phyloP scores from a whole-genome alignment of 495 filamentous ascomycete genomes.

The Cercophora sp. region DNA sequence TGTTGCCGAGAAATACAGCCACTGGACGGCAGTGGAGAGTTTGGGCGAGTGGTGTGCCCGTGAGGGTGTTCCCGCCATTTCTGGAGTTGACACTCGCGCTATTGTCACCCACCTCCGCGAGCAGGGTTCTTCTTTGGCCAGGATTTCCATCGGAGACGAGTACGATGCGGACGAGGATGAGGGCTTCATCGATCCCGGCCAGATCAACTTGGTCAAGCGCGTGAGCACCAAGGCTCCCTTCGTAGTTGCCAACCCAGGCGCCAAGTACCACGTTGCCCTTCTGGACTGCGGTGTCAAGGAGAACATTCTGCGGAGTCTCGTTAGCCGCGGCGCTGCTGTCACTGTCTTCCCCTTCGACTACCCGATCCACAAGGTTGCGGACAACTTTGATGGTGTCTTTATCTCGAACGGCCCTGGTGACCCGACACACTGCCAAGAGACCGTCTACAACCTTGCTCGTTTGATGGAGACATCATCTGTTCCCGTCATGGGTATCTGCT shows the following conservation, averaged over 20 bases:
- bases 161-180: slow-evolving; percentile 99
- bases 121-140: slow-evolving; percentile 89
- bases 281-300: slow-evolving; percentile 99
- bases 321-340: slow-evolving; percentile 78
- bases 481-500: slow-evolving; percentile 95
- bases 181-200: slow-evolving; percentile 88
- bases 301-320: slow-evolving; percentile 94
- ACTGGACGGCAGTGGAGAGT: slow-evolving; percentile 97
- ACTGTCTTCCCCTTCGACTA: slow-evolving; percentile 95
- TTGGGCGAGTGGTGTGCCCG: slow-evolving; percentile 90
- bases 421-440: slow-evolving; percentile 90
- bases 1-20: slow-evolving; percentile 86
- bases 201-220: slow-evolving; percentile 91
- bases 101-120: slow-evolving; percentile 95
- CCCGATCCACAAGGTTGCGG: slow-evolving; percentile 94
- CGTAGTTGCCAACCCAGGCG: slow-evolving; percentile 75
- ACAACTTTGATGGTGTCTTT: slow-evolving; percentile 97
- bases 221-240: slow-evolving; percentile 98
- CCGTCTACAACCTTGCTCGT: slow-evolving; percentile 81
- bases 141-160: slow-evolving; percentile 94
- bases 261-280: slow-evolving; percentile 85
- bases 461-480: slow-evolving; percentile 87
- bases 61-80: slow-evolving; percentile 93
- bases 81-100: slow-evolving; percentile 91
- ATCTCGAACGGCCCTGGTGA: slow-evolving; percentile 97